Base-by-base conservation (phyloP, 2,329 filamentous ascomycete species). In the Conoideocrella luteorostrata region DNA sequence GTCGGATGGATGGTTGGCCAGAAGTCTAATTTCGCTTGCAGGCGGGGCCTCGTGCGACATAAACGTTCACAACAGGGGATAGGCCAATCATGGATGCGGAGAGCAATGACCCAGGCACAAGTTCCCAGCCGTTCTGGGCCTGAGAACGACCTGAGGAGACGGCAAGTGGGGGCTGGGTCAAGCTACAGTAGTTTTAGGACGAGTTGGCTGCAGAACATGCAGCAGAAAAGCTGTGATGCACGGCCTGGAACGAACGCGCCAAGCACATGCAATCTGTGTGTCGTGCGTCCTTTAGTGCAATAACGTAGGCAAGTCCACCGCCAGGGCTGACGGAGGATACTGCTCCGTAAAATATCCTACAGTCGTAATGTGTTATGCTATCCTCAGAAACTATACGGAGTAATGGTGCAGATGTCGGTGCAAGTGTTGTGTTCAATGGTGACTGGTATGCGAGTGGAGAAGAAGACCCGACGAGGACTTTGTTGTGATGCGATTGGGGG, bases 11-110 rank as follows among this genome's bases (percentile, higher is more conserved):
- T 39, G 7, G 26, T 32, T 30, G 17, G 39, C 39, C 24, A 15
- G 39, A 12, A 33, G 20, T 21, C 47, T 52, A 52, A 55, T 55
- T 48, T 55, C 52, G 52, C 50, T 54, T 55, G 49, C 11, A 36
- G 33, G 39, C 20, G 45, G 41, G 23, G 20, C 30, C 17, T 44
- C 17, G 32, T 36, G 39, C 34, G 32, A 32, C 32, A 42, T 15
- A n/a, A 3, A 23, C 9, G 15, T 39, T 21, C 21, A 7, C 15
- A 21, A 21, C 29, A 13, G 37, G 22, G 21, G 26, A 23, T n/a
- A 26, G 22, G 29, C 29, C 40, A 42, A 42, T 42, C 32, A 42
- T 21, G 9, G 13, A 11, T 11, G 15, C 9, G 38, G 23, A 7
- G 20, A 37, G 18, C 7, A 18, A 36, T 21, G 20, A 21, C 18